These are phyloP conservation scores for Globisporangium abappressorium DNA, from an alignment of 352 stramenopile genomes.

Conservation along the genomic window DNA sequence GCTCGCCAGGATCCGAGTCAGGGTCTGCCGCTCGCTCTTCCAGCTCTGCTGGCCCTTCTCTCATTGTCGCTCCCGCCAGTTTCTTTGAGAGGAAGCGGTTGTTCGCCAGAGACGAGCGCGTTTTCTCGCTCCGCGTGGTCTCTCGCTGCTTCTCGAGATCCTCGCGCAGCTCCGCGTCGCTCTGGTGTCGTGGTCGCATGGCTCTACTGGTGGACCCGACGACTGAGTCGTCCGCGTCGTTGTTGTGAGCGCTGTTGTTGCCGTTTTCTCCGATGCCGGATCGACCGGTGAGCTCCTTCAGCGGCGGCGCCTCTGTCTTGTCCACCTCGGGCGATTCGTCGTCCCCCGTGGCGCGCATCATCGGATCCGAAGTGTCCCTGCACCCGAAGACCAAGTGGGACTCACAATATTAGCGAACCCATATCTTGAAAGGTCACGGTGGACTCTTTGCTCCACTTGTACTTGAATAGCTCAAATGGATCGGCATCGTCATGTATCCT, in stretches of 20 bases:
- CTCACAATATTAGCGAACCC: not conserved
- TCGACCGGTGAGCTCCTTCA: not conserved
- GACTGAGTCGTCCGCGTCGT: not conserved
- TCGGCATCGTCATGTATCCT: not conserved
- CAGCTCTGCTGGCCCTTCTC: not conserved
- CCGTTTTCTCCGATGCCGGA: not conserved
- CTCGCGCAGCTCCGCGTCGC: slow-evolving; percentile 34
- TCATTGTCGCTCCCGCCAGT: not conserved
- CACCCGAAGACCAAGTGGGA: not conserved
- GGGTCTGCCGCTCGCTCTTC: not conserved
- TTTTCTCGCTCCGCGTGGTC: slow-evolving; percentile 17
- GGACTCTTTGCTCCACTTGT: not conserved
- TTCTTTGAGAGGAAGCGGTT: slow-evolving; percentile 45
- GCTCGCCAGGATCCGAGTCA: not conserved
- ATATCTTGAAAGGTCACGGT: slow-evolving; percentile 20
- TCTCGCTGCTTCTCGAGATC: slow-evolving; percentile 39
- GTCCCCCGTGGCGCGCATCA: slow-evolving; percentile 1
- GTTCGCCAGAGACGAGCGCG: slow-evolving; percentile 27
- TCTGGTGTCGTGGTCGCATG: slow-evolving; percentile 23
- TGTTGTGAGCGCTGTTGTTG: slow-evolving; percentile 1
- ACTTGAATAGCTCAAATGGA: not conserved
- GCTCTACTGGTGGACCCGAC: not conserved
- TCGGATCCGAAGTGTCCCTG: not conserved
- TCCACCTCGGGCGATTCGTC: not conserved
- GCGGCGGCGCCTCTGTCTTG: not conserved